These are phyloP conservation scores for Gentiana dahurica DNA, from an alignment of 257 asterid species.

Conservation along the genomic window DNA sequence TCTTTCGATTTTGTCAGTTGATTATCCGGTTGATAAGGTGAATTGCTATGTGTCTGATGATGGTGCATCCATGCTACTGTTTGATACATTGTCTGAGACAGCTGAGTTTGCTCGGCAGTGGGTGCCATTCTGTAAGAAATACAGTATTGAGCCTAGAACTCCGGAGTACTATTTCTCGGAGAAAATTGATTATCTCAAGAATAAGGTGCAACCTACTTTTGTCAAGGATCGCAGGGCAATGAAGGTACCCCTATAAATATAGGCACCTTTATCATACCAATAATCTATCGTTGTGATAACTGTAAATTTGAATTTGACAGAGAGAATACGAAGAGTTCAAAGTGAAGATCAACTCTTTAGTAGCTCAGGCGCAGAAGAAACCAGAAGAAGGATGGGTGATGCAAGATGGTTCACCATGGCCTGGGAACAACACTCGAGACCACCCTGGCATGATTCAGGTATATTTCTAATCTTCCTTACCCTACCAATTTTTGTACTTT, in stretches of 20 bases:
- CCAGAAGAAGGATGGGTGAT: conserved; percentile 94
- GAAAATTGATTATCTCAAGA: conserved; percentile 76
- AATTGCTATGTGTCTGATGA: conserved; percentile 86
- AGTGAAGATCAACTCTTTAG: conserved; percentile 64
- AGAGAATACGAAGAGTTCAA: conserved; percentile 85
- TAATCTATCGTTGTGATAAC: background rate
- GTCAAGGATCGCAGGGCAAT: conserved; percentile 87
- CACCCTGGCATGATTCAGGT: conserved; percentile 96
- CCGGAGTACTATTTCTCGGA: conserved; percentile 72
- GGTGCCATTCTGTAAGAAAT: conserved; percentile 83
- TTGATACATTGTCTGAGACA: conserved; percentile 60
- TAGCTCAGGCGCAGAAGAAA: conserved; percentile 76
- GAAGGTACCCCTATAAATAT: conserved; percentile 38
- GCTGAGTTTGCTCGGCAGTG: conserved; percentile 81
- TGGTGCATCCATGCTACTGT: conserved; percentile 86
- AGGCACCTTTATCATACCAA: background rate
- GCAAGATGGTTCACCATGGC: conserved; percentile 93
- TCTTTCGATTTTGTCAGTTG: conserved; percentile 60
- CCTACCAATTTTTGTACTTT: no score
- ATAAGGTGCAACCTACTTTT: conserved; percentile 67
- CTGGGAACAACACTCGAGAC: conserved; percentile 75
- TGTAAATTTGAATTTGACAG: conserved; percentile 19
- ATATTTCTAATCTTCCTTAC: background rate
- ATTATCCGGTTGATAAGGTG: conserved; percentile 72
- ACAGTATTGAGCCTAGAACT: conserved; percentile 67